Conservation (phyloP, 2,329 filamentous ascomycete species). For the Paecilomyces sp. region DNA sequence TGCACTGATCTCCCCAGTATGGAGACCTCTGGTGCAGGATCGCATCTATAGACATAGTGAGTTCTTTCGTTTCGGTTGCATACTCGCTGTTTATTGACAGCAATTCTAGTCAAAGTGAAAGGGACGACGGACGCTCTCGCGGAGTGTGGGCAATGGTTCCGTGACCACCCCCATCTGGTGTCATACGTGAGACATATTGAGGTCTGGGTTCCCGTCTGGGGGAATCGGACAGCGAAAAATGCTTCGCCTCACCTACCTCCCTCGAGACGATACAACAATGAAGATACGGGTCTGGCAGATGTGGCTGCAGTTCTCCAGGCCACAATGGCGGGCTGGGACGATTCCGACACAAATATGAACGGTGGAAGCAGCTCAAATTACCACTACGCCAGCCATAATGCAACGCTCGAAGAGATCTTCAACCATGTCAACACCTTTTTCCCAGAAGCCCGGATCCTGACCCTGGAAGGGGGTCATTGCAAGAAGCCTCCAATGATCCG, state of each 20-base stretch:
- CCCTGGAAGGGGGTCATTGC: conserved; percentile 68
- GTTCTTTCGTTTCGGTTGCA: conserved; percentile 6
- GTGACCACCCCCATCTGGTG: conserved; percentile 51
- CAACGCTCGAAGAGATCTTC: conserved; percentile 64
- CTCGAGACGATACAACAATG: conserved; percentile 17
- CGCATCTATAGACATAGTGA: conserved; percentile 62
- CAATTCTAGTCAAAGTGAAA: conserved; percentile 56
- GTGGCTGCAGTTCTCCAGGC: conserved; percentile 15
- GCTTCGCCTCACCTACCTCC: conserved; percentile 31
- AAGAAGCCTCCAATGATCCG: conserved; percentile 65
- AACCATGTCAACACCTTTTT: conserved; percentile 54
- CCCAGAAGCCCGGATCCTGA: conserved; percentile 58
- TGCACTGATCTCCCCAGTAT: conserved; percentile 52
- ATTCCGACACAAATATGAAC: conserved; percentile 14
- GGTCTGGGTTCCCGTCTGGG: conserved; percentile 69
- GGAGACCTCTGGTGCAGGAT: conserved; percentile 62
- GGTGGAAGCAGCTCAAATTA: conserved; percentile 21
- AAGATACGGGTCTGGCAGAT: conserved; percentile 14
- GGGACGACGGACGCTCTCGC: conserved; percentile 58
- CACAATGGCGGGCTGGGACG: conserved; percentile 17
- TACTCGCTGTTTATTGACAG: conserved; percentile 1
- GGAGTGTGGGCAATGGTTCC: conserved; percentile 56
- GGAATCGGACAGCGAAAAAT: conserved; percentile 47
- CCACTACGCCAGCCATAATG: conserved; percentile 49
- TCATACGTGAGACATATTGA: conserved; percentile 65